Evolutionary conservation across 352 stramenopile species (phyloP), one percentile per base, ranked within the genome.

Genomic region (Aphanomyces astaci): DNA sequence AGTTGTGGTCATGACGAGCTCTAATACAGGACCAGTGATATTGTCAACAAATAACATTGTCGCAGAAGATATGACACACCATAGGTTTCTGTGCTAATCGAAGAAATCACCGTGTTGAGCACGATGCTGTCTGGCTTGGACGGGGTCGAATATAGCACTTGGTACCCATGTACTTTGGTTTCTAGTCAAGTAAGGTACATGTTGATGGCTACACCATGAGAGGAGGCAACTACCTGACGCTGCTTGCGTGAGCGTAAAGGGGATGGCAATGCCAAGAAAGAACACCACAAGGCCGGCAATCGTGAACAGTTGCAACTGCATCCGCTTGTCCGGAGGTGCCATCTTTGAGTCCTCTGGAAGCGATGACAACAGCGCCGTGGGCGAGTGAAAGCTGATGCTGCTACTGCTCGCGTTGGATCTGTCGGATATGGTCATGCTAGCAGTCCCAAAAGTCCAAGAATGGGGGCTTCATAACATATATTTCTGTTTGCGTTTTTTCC

Each of bases 261-360:
- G 27, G 25, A 60, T 48, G 19, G 31, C 52, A 43, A 60, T 43
- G 25, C 27, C 52, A 51, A 71, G 52, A 52, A 68, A 27, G 25
- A 68, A 28, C 45, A 71, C 36, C 4, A 43, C 19, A 28, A 68
- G 15, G 17, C 19, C 31, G 2, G 7, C 49, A 45, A 71, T 52
- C 25, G 28, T 59, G 28, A 57, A 19, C 9, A 53, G 22, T 19
- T 53, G 45, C 45, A 53, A 19, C 19, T 53, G 45, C 13, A 53
- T n/a, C 13, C 45, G 45, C 45, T 53, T 53, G 45, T 53, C 45
- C 13, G 19, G 45, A 7, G 4, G 45, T 9, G 9, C 22, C 13
- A 9, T 25, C n/a, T n/a, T n/a, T n/a, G n/a, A n/a, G 45, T 25
- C 45, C 22, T 27, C 22, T 9, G 22, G 4, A 5, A 25, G 45